Evolutionary conservation across 495 filamentous ascomycete genomes (phyloP), one percentile per base, ranked within the genome.

Genomic region (Melanomma pulvis-pyrius): DNA sequence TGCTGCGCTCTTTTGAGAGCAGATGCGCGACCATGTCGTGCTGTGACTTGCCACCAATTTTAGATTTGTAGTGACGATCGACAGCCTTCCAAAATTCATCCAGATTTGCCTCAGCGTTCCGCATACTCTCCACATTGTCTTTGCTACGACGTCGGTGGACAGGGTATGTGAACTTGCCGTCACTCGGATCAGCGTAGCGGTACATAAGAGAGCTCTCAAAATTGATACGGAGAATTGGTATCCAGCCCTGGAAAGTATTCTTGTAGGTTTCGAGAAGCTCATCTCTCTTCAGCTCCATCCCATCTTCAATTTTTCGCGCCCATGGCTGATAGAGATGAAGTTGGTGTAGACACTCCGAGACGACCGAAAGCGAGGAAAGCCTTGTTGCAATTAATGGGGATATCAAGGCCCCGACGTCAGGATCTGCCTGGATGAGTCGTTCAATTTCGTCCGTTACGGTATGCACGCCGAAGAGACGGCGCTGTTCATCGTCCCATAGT

Each of bases 271-370:
- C 0, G 28, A 24, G 47, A 15, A 80, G 63, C 12, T 53, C 53
- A 0, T 78, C 65, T 17, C 72, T 44, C 22, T 55, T 44, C 1
- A 75, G 36, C 8, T 52, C 61, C 9, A 58, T 30, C 13, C 68
- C 66, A 21, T 29, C 36, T 26, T 80, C 73, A 28, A 81, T 79
- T 0, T 59, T 68, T 11, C 58, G 51, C 22, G 80, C 81, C 78
- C 82, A 83, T 0, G 82, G 82, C 25, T 81, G 79, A 71, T 75
- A 83, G 12, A 79, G 64, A 9, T 78, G 60, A 5, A 86, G 17
- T 62, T 85, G 79, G 12, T 74, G 72, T 17, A 71, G 49, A 52
- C 77, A 78, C 59, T 82, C 61, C 1, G 76, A 67, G 2, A 82
- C 41, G 28, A 85, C 71, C 2, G 80, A 76, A 0, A 83, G 66